These are phyloP conservation scores for Rubia peregrina DNA, from an alignment of 305 asterid species.

Conservation along the genomic window DNA sequence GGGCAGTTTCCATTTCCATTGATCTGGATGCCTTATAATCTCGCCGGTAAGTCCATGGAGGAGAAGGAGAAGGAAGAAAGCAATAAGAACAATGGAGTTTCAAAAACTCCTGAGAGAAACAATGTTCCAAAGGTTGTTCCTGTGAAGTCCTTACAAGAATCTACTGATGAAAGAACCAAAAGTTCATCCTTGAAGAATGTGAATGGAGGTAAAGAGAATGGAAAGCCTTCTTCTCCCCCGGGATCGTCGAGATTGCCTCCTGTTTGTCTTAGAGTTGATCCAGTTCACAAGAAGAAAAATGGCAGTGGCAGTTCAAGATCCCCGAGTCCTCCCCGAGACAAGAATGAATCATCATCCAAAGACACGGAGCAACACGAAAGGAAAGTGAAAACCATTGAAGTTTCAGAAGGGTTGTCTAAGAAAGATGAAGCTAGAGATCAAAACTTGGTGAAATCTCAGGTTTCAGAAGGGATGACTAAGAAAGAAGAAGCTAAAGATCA, in stretches of 20 bases:
- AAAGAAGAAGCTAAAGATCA: constrained; percentile 9
- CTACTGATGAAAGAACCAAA: constrained; percentile 17
- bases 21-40: constrained; percentile 57
- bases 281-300: constrained; percentile 46
- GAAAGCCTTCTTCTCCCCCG: constrained; percentile 27
- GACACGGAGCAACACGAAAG: constrained; percentile 22
- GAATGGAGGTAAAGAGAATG: constrained; percentile 18
- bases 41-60: constrained; percentile 20
- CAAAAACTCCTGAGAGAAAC: background rate
- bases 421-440: constrained; percentile 14
- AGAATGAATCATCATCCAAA: constrained; percentile 14
- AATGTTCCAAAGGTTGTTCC: constrained; percentile 25
- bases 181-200: constrained; percentile 16
- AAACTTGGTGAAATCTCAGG: background rate
- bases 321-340: constrained; percentile 39
- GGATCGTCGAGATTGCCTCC: constrained; percentile 65
- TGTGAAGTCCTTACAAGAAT: constrained; percentile 42
- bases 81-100: constrained; percentile 8
- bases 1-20: constrained; percentile 42
- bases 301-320: constrained; percentile 40
- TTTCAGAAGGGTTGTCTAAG: constrained; percentile 25
- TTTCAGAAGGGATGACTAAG: constrained; percentile 12
- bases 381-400: constrained; percentile 26
- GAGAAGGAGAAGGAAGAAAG: constrained; percentile 15
- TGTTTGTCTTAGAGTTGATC: constrained; percentile 78